Evolutionary conservation across 306 rosid genomes (phyloP), one percentile per base, ranked within the genome.

Genomic region (Acacia melanoxylon): DNA sequence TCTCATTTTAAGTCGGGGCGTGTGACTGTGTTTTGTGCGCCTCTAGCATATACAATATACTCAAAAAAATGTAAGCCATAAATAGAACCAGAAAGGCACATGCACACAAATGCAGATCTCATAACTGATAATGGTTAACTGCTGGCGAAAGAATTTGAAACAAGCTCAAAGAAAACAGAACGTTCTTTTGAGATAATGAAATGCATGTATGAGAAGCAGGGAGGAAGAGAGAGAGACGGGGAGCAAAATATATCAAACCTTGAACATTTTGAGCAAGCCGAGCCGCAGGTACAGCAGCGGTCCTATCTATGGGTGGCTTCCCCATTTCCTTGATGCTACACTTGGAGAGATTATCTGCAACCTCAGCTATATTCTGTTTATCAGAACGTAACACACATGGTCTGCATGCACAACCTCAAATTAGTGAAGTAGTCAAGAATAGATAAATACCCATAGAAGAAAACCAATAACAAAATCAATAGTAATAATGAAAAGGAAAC

Each of bases 201-300:
- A 8, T 40, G 15, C 68, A 33, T 25, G 33, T 59, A 24, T 11
- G 49, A 46, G 40, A 24, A 5, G 29, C 4, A 44, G 35, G 15
- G 65, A 40, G 52, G 8, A 48, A 58, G 13, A 1, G 25, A 4
- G 25, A 8, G 62, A 9, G 63, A 9, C 9, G 19, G 9, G 20
- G 40, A 29, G 40, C 20, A 62, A 11, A 27, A 62, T 27, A 8
- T 62, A 61, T 59, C 82, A 75, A 48, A 95, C 99, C 98, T 92
- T 91, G 98, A 86, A 90, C 91, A 85, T 86, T 83, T 83, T 90
- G 97, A 81, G 99, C 98, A 84, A 87, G 86, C 89, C 90, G 86
- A 8, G 93, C 44, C 68, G 79, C 52, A 20, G 97, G 91, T 80
- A 88, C 70, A 81, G 88, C 94, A 51, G 84, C 78, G 83, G 82